Conservation (phyloP, 305 asterid species). For the Striga hermonthica region DNA sequence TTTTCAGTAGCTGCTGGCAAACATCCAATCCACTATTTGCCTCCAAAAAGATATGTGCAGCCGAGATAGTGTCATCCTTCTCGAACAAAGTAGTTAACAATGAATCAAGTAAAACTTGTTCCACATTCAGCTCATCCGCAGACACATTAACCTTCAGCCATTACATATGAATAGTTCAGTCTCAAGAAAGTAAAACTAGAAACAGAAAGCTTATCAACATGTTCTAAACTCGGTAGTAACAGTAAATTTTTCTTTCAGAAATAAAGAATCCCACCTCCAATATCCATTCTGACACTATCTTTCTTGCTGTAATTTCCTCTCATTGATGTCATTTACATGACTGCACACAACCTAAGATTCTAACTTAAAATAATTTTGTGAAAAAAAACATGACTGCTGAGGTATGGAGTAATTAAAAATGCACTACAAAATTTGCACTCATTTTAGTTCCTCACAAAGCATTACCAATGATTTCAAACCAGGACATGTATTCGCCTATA, state of each 20-base stretch:
- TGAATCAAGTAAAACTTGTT: slow-evolving; percentile 53
- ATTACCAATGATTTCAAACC: slow-evolving; percentile 8
- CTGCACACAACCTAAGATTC: background rate
- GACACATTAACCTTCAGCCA: slow-evolving; percentile 52
- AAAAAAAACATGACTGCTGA: background rate
- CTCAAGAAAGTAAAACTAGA: slow-evolving; percentile 8
- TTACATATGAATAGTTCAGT: slow-evolving; percentile 30
- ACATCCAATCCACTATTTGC: slow-evolving; percentile 53
- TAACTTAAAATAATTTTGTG: background rate
- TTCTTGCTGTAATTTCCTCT: slow-evolving; percentile 1
- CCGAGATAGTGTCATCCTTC: slow-evolving; percentile 50
- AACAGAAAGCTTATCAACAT: slow-evolving; percentile 11
- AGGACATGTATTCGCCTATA: background rate
- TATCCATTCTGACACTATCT: background rate
- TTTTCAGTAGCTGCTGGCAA: slow-evolving; percentile 50
- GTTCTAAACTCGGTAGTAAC: background rate
- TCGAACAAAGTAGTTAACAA: slow-evolving; percentile 49
- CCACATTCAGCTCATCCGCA: slow-evolving; percentile 38
- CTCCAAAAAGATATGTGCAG: slow-evolving; percentile 58
- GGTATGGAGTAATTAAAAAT: background rate
- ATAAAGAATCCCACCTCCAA: background rate
- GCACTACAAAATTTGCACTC: background rate
- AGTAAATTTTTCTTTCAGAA: background rate
- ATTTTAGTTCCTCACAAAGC: slow-evolving; percentile 12
- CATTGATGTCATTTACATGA: background rate